These are phyloP conservation scores for Carex myosuroides DNA, from an alignment of 176 grass and related monocot genomes.

Conservation along the genomic window DNA sequence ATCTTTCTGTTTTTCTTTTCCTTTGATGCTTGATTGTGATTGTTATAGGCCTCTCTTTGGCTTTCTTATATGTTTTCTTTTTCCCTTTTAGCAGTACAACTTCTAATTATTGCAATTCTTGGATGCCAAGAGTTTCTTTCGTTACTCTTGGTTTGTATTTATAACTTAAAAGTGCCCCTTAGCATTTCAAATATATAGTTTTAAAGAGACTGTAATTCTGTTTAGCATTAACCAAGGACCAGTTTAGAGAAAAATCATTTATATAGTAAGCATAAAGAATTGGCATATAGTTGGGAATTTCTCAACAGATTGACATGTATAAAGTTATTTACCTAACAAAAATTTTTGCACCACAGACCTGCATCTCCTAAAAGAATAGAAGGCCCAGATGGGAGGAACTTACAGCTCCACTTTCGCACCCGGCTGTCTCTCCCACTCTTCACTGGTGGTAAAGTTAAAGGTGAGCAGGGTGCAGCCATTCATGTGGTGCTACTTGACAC, in stretches of 20 bases:
- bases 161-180: background rate
- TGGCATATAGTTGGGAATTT: background rate
- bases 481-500: constrained; percentile 73
- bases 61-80: background rate
- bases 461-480: constrained; percentile 74
- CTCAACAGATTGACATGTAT: background rate
- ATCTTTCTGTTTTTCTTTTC: background rate
- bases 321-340: constrained; percentile 19
- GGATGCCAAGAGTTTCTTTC: background rate
- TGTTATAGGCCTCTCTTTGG: background rate
- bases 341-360: constrained; percentile 27
- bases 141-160: background rate
- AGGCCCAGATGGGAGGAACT: constrained; percentile 59
- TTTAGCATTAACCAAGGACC: background rate
- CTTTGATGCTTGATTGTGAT: background rate
- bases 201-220: background rate
- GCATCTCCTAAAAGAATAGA: constrained; percentile 64
- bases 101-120: background rate
- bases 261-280: background rate
- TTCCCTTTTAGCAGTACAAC: background rate
- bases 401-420: constrained; percentile 60
- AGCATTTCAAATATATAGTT: constrained; percentile 15
- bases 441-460: constrained; percentile 88
- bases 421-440: constrained; percentile 72
- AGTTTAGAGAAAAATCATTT: background rate